Conservation (phyloP, 208 protist species). For the Acanthamoeba castellanii region DNA sequence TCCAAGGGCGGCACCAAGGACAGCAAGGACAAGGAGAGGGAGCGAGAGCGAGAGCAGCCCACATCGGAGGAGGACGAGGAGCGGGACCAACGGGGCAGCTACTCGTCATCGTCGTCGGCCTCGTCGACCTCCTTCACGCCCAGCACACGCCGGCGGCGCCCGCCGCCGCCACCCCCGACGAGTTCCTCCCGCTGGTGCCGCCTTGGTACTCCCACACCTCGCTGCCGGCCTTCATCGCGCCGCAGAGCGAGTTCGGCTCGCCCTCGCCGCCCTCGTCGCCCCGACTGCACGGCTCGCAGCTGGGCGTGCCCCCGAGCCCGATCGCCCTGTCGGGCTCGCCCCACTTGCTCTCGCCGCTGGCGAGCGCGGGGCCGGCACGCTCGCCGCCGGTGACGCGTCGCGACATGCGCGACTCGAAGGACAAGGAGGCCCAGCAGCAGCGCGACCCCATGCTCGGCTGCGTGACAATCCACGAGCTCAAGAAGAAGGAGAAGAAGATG, state of each 20-base stretch:
- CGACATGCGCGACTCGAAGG: conserved; percentile 52
- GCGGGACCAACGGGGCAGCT: conserved; percentile 6
- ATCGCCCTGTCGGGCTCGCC: neutral
- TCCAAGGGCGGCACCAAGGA: neutral
- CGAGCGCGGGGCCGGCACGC: neutral
- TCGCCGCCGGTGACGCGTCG: neutral
- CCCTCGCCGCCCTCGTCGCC: conserved; percentile 46
- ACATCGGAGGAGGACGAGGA: neutral
- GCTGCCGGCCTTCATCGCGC: neutral
- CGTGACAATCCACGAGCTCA: conserved; percentile 56
- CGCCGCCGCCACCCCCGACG: neutral
- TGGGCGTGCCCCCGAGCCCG: neutral
- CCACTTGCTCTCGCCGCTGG: neutral
- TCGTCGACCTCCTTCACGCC: neutral
- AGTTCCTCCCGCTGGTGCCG: conserved; percentile 30
- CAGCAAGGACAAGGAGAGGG: conserved; percentile 58
- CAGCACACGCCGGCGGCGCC: neutral
- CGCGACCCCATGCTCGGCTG: conserved; percentile 50
- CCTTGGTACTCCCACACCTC: conserved; percentile 47
- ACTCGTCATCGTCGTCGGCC: neutral
- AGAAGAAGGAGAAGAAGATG: conserved; percentile 67
- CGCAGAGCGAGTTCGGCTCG: neutral
- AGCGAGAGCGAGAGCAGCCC: too few species aligned
- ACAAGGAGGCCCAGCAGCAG: conserved; percentile 14
- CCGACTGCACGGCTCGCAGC: neutral